phyloP scores from a whole-genome alignment of 2,329 filamentous ascomycete species.

The Trematosphaeria pertusa region DNA sequence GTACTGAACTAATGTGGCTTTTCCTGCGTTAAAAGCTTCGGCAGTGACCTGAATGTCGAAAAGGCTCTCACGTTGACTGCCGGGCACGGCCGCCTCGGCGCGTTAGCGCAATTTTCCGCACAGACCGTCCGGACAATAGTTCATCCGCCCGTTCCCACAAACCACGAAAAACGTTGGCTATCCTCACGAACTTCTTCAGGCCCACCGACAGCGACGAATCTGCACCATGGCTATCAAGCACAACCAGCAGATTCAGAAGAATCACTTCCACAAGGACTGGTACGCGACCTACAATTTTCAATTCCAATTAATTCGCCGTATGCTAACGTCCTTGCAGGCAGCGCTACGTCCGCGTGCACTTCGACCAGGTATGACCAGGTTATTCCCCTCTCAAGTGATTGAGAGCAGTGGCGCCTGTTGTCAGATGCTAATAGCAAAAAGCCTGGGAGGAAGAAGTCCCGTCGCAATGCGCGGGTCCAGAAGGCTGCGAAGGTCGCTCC shows the following conservation, averaged over 20 bases:
- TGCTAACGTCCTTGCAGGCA: conserved; percentile 66
- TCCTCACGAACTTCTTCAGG: conserved; percentile 22
- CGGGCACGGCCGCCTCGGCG: conserved; percentile 24
- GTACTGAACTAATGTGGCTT: too few species aligned
- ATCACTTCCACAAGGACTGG: conserved; percentile 74
- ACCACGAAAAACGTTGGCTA: too few species aligned
- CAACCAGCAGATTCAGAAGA: conserved; percentile 98
- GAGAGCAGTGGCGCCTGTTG: conserved; percentile 62
- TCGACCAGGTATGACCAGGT: conserved; percentile 99
- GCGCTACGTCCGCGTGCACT: conserved; percentile 97
- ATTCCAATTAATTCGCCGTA: conserved; percentile 9
- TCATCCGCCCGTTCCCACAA: too few species aligned
- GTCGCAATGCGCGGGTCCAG: conserved; percentile 87
- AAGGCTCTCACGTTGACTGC: too few species aligned
- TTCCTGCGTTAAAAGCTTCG: too few species aligned
- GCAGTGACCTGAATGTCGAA: too few species aligned
- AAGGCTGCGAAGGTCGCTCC: conserved; percentile 97
- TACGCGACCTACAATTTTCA: conserved; percentile 26
- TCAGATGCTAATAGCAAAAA: conserved; percentile 56
- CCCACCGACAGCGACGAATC: conserved; percentile 32
- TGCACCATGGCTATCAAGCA: conserved; percentile 87
- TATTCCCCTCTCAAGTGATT: conserved; percentile 62
- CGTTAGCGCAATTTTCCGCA: conserved; percentile 18
- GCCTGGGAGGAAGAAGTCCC: conserved; percentile 95
- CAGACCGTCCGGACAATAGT: too few species aligned